Evolutionary conservation across 148 eudicot species (phyloP), one percentile per base, ranked within the genome.

Genomic region (Amaranthus hypochondriacus): DNA sequence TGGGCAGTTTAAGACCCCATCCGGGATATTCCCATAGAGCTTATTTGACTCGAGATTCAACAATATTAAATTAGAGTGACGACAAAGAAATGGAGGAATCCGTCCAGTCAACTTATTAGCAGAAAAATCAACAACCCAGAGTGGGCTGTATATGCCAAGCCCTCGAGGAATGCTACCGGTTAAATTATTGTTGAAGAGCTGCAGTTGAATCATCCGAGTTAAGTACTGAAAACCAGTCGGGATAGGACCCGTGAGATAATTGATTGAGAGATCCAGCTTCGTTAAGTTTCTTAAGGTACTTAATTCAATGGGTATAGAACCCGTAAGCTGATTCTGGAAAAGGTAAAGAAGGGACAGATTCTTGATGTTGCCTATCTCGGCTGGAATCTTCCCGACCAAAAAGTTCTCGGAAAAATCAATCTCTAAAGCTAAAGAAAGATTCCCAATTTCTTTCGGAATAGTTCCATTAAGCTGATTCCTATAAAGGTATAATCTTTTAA

Each of bases 101-200:
- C 77, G 80, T 58, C 99, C 97, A 0, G 92, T 86, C 53, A 95
- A 80, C 49, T 69, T n/a, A 77, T 92, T 95, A 48, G 82, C 82
- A 6, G 97, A 90, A 75, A 95, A 90, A 80, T 95, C 99, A 71
- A 87, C 94, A 9, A 92, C 97, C 97, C 97, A 92, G 18, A 95
- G 86, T 9, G 69, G 77, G 74, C 90, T 95, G 70, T 86, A 79
- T 63, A 80, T 63, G 63, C 99, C 97, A 39, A 95, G 90, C 54
- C 81, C 77, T 63, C 61, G 90, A 74, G 99, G 99, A 70, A 95
- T 92, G 58, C 28, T 76, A 56, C 97, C 99, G 69, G 60, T 87
- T 58, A 95, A 78, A 14, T 81, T 75, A 66, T 95, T 95, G 72
- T 79, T 68, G 57, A 90, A 95, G 62, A 95, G 97, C 87, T 88